A percentile compares a stretch with the other conserved stretches of the same genome.
Evolutionary conservation across 192 early-diverging fungal species (phyloP).

Genomic region (Backusella westeae): DNA sequence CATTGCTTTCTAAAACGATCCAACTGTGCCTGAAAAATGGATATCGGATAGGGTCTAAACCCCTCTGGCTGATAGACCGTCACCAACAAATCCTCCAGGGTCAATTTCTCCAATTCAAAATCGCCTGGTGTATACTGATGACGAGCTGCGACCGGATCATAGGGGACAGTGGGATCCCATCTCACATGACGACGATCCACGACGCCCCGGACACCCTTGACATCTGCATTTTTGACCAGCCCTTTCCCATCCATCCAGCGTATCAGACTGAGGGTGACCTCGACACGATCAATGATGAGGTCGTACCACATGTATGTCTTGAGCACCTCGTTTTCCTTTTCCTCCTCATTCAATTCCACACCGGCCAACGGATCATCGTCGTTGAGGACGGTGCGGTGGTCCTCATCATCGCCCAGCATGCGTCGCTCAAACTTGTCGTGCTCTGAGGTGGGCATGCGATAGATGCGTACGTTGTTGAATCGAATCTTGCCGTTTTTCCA

Average conservation of each 20-base stretch:
- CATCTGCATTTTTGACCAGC: slow-evolving; percentile 73
- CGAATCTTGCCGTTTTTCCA: slow-evolving; percentile 90
- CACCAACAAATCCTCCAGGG: slow-evolving; percentile 84
- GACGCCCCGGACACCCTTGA: slow-evolving; percentile 87
- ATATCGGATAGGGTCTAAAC: slow-evolving; percentile 85
- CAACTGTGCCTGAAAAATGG: slow-evolving; percentile 83
- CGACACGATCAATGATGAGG: slow-evolving; percentile 73
- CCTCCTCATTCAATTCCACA: slow-evolving; percentile 30
- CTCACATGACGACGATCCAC: slow-evolving; percentile 79
- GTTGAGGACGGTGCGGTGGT: not conserved
- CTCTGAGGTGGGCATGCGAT: slow-evolving; percentile 40
- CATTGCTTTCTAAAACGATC: slow-evolving; percentile 88
- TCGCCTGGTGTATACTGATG: slow-evolving; percentile 67
- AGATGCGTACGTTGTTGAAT: slow-evolving; percentile 77
- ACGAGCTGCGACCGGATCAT: slow-evolving; percentile 58
- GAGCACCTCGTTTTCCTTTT: slow-evolving; percentile 25
- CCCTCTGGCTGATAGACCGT: slow-evolving; percentile 79
- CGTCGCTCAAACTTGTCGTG: slow-evolving; percentile 33
- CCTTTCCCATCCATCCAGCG: slow-evolving; percentile 88
- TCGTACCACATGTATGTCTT: slow-evolving; percentile 65
- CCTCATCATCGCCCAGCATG: not conserved
- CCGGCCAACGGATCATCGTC: slow-evolving; percentile 26
- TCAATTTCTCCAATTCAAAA: slow-evolving; percentile 82
- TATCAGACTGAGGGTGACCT: slow-evolving; percentile 83
- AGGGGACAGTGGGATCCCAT: slow-evolving; percentile 66